These are phyloP conservation scores for Conringia planisiliqua DNA, from an alignment of 345 rosid species.

Conservation along the genomic window DNA sequence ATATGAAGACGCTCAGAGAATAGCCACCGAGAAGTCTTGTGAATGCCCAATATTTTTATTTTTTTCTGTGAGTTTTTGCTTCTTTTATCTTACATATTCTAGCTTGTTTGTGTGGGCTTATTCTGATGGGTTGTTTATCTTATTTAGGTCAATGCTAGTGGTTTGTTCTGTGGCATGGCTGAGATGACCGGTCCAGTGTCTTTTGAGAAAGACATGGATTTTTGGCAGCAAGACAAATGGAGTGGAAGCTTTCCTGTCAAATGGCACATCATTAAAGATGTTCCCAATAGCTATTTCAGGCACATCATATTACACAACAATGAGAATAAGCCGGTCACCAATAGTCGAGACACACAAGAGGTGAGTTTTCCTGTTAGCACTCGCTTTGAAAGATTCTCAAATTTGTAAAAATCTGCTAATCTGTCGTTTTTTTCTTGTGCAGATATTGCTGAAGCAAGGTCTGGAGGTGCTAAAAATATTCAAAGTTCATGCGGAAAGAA, in stretches of 20 bases:
- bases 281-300: constrained; percentile 67
- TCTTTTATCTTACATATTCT: background rate
- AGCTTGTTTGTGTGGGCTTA: background rate
- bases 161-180: constrained; percentile 94
- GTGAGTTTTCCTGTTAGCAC: constrained; percentile 32
- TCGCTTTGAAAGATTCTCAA: background rate
- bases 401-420: background rate
- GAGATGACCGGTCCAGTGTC: constrained; percentile 95
- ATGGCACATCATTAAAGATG: constrained; percentile 93
- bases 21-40: constrained; percentile 45
- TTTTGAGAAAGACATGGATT: constrained; percentile 77
- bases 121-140: constrained; percentile 14
- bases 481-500: constrained; percentile 52
- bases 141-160: constrained; percentile 88
- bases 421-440: constrained; percentile 19
- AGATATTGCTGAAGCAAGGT: constrained; percentile 80
- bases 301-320: constrained; percentile 85
- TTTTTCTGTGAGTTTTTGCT: constrained; percentile 69
- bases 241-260: constrained; percentile 91
- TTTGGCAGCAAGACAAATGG: constrained; percentile 99
- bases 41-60: constrained; percentile 77
- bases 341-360: constrained; percentile 99
- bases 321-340: constrained; percentile 95
- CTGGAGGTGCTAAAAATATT: constrained; percentile 74
- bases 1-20: constrained; percentile 70